Base-by-base conservation (phyloP, 306 rosid genomes). In the Quillaja saponaria region DNA sequence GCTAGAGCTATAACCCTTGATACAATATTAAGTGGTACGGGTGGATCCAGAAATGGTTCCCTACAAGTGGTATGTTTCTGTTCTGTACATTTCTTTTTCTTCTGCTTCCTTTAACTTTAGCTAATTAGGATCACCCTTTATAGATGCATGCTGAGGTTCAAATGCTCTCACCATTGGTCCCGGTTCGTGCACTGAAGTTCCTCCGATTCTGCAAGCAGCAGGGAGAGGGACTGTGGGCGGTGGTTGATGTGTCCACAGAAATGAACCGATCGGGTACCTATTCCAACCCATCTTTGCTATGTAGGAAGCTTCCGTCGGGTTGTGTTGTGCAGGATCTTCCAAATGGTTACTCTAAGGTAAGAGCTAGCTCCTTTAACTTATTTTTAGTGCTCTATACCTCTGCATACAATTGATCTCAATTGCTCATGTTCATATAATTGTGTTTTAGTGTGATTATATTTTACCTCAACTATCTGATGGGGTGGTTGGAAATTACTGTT, bases 221-320 rank as follows among this genome's bases (percentile, higher is more conserved):
- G 49, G 84, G 72, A 0, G 94, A 86, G 45, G 96, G 91, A 20
- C 47, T 88, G 15, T 92, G 98, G 98, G 96, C 72, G 16, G 83
- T 92, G 13, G 98, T 80, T 19, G 98, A 92, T 68, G 82, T 83
- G 65, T 79, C 96, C 0, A 9, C 86, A 41, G 96, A 87, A 62
- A 34, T 69, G 58, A 72, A 67, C 46, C 84, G 71, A 9, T 87
- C 78, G 47, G 39, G 58, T 40, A 4, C 65, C 8, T 72, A 68
- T 39, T 45, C 62, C 15, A 55, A 67, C 47, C 55, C 82, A 10
- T 75, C 58, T 55, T 4, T 66, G 66, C 56, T 44, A 63, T 81
- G 85, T 49, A 77, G 79, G 82, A 92, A 81, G 80, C 94, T 88
- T 61, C 98, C 98, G 19, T 92, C 98, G 0, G 98, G 98, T n/a